phyloP scores from a whole-genome alignment of 2,329 filamentous ascomycete species.

The Aspergillus fumigatiaffinis region DNA sequence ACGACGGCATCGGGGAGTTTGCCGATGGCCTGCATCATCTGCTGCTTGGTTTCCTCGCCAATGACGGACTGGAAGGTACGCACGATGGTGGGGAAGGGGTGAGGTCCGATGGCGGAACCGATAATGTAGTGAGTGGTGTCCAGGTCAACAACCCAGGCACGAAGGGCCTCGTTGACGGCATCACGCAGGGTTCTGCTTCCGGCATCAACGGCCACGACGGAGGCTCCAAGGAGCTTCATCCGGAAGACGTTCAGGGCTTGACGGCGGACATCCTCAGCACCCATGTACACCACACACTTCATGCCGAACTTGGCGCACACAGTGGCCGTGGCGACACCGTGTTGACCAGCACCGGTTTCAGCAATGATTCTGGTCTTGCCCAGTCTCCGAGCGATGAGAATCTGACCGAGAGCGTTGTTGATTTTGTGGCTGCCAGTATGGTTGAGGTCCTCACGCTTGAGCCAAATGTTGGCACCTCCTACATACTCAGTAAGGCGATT shows the following conservation, averaged over 20 bases:
- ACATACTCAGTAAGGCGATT: conserved; percentile 83
- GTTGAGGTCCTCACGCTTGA: conserved; percentile 96
- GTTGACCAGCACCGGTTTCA: conserved; percentile 94
- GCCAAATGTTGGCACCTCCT: conserved; percentile 91
- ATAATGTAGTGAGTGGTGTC: conserved; percentile 98
- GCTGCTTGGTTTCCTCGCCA: conserved; percentile 86
- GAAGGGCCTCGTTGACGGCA: conserved; percentile 91
- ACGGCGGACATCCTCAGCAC: conserved; percentile 90
- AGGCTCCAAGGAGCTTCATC: conserved; percentile 91
- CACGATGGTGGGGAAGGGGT: conserved; percentile 96
- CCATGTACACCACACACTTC: conserved; percentile 98
- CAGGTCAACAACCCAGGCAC: conserved; percentile 89
- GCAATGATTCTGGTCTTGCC: conserved; percentile 98
- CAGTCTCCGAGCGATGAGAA: conserved; percentile 76
- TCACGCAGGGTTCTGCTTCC: conserved; percentile 79
- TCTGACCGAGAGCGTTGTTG: conserved; percentile 95
- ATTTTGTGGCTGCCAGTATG: conserved; percentile 99
- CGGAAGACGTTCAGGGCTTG: conserved; percentile 98
- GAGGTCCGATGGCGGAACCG: conserved; percentile 92
- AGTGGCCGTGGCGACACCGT: conserved; percentile 95
- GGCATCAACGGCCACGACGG: conserved; percentile 87
- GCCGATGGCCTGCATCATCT: conserved; percentile 78
- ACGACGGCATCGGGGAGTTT: conserved; percentile 95
- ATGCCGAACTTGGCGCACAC: conserved; percentile 98
- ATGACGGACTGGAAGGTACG: conserved; percentile 97